Percentiles rank a stretch among this genome's conserved stretches.
These are phyloP conservation scores for Porodaedalea pini DNA, from an alignment of 1,284 basidiomycete genomes.

Conservation along the genomic window DNA sequence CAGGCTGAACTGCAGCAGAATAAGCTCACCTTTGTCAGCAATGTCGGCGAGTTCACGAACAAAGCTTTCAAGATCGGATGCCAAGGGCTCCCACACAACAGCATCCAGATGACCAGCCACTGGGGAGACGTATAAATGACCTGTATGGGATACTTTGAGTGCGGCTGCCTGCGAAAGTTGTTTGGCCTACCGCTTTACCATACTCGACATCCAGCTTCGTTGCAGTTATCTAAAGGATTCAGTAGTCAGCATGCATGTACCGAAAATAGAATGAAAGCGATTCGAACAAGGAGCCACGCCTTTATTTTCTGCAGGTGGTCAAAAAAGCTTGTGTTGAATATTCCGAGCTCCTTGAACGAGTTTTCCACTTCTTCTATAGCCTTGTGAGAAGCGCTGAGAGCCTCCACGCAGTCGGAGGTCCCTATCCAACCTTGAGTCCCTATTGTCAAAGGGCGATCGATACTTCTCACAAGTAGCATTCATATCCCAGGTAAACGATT, in stretches of 20 bases:
- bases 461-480: neutral
- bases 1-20: neutral
- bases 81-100: neutral
- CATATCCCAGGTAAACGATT: neutral
- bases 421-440: neutral
- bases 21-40: neutral
- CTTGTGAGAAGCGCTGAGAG: neutral
- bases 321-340: neutral
- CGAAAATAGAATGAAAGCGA: neutral
- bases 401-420: neutral
- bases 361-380: neutral
- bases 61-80: neutral
- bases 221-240: neutral
- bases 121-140: neutral
- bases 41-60: neutral
- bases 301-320: neutral
- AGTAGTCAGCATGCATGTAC: neutral
- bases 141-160: neutral
- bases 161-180: too few species aligned
- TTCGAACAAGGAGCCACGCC: neutral
- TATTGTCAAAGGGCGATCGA: neutral
- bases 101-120: neutral
- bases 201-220: neutral
- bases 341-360: neutral
- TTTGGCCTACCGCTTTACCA: neutral